Percentiles rank a stretch among this genome's conserved stretches.
Evolutionary conservation across 176 grass and related monocot genomes (phyloP).

Genomic region (Oryza glumipatula): DNA sequence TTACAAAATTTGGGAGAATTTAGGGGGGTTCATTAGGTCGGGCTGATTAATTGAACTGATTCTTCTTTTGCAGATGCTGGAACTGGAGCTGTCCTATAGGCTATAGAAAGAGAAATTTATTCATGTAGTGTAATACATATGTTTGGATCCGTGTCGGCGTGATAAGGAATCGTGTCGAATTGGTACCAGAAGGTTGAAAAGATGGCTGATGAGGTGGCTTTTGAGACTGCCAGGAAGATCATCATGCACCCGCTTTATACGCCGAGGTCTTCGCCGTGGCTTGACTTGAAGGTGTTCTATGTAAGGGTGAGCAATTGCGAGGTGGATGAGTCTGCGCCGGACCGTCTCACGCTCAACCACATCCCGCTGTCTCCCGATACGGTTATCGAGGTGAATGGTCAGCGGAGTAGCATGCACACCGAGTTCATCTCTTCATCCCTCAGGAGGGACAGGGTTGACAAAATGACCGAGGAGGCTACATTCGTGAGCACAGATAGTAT

Average conservation of each 20-base stretch:
- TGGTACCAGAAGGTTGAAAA: background rate
- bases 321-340: slow-evolving; percentile 65
- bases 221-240: slow-evolving; percentile 76
- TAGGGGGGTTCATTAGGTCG: background rate
- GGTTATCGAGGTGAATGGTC: slow-evolving; percentile 86
- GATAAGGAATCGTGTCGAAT: slow-evolving; percentile 13
- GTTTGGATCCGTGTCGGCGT: background rate
- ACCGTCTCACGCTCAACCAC: slow-evolving; percentile 78
- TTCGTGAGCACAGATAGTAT: slow-evolving; percentile 89
- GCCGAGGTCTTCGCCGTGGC: slow-evolving; percentile 82
- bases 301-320: slow-evolving; percentile 75
- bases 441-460: slow-evolving; percentile 83
- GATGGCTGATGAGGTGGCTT: slow-evolving; percentile 50
- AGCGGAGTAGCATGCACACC: slow-evolving; percentile 79
- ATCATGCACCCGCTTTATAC: slow-evolving; percentile 87
- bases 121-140: slow-evolving; percentile 18
- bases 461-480: slow-evolving; percentile 83
- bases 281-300: slow-evolving; percentile 90
- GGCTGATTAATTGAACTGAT: background rate
- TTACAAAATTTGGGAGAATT: background rate
- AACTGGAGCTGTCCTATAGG: background rate
- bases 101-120: slow-evolving; percentile 3
- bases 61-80: slow-evolving; percentile 21
- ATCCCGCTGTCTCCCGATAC: slow-evolving; percentile 80
- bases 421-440: slow-evolving; percentile 79